A percentile compares a stretch with the other conserved stretches of the same genome.
phyloP scores from a whole-genome alignment of 2,329 filamentous ascomycete species.

The Didymella pomorum region DNA sequence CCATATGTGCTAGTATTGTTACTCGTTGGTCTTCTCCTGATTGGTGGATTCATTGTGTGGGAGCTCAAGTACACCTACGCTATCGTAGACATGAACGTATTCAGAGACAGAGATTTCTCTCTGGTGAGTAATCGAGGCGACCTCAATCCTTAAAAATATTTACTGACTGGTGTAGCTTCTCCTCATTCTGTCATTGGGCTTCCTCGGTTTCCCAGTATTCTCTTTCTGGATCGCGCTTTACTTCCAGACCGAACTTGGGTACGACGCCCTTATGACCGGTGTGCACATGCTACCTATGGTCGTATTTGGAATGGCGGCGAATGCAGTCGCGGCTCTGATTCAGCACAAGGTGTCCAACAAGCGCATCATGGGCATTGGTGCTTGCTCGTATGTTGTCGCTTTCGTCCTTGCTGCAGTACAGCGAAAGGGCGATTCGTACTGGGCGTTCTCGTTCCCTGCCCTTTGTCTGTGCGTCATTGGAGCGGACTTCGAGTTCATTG shows the following conservation, averaged over 20 bases:
- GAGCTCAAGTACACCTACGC: slow-evolving; percentile 61
- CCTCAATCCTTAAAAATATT: background rate
- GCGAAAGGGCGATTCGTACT: slow-evolving; percentile 64
- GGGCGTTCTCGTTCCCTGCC: slow-evolving; percentile 70
- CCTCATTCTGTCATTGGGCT: slow-evolving; percentile 64
- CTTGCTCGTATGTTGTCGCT: slow-evolving; percentile 53
- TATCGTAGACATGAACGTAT: slow-evolving; percentile 63
- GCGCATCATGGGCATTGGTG: slow-evolving; percentile 64
- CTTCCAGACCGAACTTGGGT: slow-evolving; percentile 65
- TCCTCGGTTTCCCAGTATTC: slow-evolving; percentile 68
- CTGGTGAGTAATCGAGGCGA: slow-evolving; percentile 54
- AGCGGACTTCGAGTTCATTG: slow-evolving; percentile 74
- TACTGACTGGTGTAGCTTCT: slow-evolving; percentile 57
- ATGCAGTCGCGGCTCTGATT: slow-evolving; percentile 67
- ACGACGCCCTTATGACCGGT: slow-evolving; percentile 66
- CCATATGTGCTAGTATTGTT: slow-evolving; percentile 69
- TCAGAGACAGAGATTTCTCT: slow-evolving; percentile 70
- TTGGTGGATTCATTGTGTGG: slow-evolving; percentile 68
- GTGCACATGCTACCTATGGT: slow-evolving; percentile 72
- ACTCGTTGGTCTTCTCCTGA: slow-evolving; percentile 64
- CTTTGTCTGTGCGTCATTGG: slow-evolving; percentile 69
- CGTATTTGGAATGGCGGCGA: slow-evolving; percentile 68
- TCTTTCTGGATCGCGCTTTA: slow-evolving; percentile 71
- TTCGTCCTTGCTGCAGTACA: slow-evolving; percentile 67
- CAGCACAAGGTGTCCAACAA: slow-evolving; percentile 72